Conservation (phyloP, 2,329 filamentous ascomycete species). For the Fusarium oxysporum region DNA sequence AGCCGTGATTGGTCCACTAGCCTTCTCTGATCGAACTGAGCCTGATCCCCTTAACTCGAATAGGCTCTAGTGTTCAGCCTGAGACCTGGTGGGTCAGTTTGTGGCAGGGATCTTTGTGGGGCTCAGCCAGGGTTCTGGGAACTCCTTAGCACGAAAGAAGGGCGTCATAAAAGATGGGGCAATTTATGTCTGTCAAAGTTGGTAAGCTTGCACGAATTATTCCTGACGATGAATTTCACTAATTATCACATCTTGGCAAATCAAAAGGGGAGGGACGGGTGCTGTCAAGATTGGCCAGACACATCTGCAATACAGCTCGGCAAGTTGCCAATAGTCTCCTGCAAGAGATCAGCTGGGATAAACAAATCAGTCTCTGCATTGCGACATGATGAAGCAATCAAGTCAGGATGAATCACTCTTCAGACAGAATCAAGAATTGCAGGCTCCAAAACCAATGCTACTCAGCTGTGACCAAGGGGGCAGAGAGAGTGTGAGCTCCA, state of each 20-base stretch:
- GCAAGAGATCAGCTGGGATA: conserved; percentile 9
- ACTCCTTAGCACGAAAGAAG: neutral
- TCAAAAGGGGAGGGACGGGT: conserved; percentile 35
- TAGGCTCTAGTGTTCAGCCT: conserved; percentile 31
- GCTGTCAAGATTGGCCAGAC: conserved; percentile 33
- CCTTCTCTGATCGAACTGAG: conserved; percentile 6
- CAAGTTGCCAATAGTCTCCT: conserved; percentile 20
- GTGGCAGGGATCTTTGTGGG: conserved; percentile 13
- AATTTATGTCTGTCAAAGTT: neutral
- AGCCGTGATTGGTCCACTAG: conserved; percentile 18
- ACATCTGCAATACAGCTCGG: conserved; percentile 12
- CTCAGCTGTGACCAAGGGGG: conserved; percentile 9
- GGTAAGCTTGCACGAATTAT: conserved; percentile 10
- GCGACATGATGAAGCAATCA: neutral
- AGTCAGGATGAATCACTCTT: conserved; percentile 3
- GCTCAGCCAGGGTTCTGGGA: neutral
- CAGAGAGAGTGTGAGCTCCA: neutral
- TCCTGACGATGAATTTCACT: neutral
- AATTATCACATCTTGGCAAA: conserved; percentile 13
- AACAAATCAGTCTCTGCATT: neutral
- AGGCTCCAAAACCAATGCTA: conserved; percentile 2
- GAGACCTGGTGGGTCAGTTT: conserved; percentile 33
- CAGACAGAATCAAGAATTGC: neutral
- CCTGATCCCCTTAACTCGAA: conserved; percentile 8
- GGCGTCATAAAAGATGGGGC: conserved; percentile 29